Evolutionary conservation across 805 yeast species (phyloP), one percentile per base, ranked within the genome.

Genomic region (Candida fluviatilis): DNA sequence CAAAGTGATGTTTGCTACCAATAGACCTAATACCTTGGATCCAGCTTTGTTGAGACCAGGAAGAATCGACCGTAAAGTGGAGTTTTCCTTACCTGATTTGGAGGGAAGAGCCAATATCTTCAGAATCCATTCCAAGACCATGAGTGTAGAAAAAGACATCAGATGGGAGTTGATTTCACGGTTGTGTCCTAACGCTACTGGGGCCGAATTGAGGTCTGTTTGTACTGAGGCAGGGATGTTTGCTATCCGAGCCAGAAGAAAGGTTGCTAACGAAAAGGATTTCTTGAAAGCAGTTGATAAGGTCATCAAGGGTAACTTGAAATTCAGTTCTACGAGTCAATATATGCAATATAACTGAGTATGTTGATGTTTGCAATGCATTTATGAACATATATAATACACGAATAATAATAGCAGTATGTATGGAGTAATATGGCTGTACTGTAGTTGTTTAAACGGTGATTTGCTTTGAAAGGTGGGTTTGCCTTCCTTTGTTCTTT

Each of bases 141-240:
- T 93, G 99, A 84, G 96, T 51, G 93, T 90, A 48, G 99, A 93
- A 64, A 82, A 96, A 58, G 95, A 88, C 54, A 93, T 93, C 41
- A 82, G 99, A 65, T 93, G 99, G 99, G 99, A 93, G 68, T 76
- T 93, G 56, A 93, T 93, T 55, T 90, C 98, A 15, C 78, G 99
- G 60, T 73, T 93, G 57, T 93, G 99, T 70, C 99, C 99, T 45
- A 93, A 95, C 61, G 84, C 96, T 14, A 93, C 99, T 1, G 99
- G 99, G 64, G 99, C 99, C 3, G 99, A 93, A 69, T 74, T 93
- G 53, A 82, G 99, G 60, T 91, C 98, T 5, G 99, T 93, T 13
- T 93, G 99, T 64, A 93, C 99, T 1, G 99, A 93, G 64, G 99
- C 99, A 3, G 99, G 99, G 54, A 93, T 93, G 99, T 93, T 90